phyloP scores from a whole-genome alignment of 2,329 filamentous ascomycete genomes.

The Penicillium sp. region DNA sequence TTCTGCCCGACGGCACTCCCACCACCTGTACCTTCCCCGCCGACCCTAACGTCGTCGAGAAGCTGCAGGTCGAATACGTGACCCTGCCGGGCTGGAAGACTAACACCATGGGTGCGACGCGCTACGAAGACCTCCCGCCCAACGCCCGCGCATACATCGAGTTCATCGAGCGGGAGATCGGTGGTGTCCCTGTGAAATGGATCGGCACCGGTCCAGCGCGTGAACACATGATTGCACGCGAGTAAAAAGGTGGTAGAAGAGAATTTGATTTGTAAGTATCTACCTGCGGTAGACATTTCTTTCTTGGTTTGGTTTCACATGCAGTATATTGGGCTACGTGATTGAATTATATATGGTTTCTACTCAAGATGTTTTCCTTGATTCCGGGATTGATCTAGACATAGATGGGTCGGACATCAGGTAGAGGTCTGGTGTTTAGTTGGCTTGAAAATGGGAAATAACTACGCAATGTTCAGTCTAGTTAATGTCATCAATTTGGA shows the following conservation, averaged over 20 bases:
- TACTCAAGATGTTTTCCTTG: too few relatives aligned
- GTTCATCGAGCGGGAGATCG: constrained; percentile 54
- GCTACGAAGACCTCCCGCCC: constrained; percentile 52
- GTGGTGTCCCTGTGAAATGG: constrained; percentile 55
- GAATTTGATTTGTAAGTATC: constrained; percentile 16
- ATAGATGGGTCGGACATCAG: too few relatives aligned
- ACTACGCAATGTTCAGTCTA: too few relatives aligned
- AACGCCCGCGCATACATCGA: constrained; percentile 57
- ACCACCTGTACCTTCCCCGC: constrained; percentile 53
- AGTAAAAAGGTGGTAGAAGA: constrained; percentile 14
- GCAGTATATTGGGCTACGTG: constrained; percentile 17
- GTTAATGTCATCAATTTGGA: too few relatives aligned
- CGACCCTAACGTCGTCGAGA: constrained; percentile 48
- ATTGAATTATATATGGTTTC: constrained; percentile 16
- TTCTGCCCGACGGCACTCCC: constrained; percentile 45
- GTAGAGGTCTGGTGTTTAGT: too few relatives aligned
- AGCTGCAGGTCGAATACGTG: constrained; percentile 54
- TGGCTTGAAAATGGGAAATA: too few relatives aligned
- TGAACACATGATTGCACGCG: constrained; percentile 56
- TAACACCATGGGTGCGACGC: constrained; percentile 52
- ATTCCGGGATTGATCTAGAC: too few relatives aligned
- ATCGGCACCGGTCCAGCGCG: constrained; percentile 58
- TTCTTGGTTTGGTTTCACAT: constrained; percentile 1
- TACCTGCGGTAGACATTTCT: constrained; percentile 11
- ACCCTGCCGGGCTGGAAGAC: constrained; percentile 58